Percentiles rank a stretch among this genome's conserved stretches.
Evolutionary conservation across 345 rosid genomes (phyloP).

Genomic region (Trapa incisa): DNA sequence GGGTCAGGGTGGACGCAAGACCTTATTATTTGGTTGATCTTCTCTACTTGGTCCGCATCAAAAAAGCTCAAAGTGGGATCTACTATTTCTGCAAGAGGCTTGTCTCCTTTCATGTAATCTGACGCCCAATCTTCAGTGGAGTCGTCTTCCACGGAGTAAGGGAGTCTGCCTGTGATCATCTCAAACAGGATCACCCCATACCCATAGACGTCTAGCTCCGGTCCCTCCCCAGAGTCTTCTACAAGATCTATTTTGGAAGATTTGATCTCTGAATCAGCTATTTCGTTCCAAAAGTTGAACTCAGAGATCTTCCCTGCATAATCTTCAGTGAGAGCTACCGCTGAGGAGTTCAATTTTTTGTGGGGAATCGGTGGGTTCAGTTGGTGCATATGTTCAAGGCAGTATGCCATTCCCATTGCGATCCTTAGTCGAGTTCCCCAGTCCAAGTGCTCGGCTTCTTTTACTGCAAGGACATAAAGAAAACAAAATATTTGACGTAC

Average conservation of each 20-base stretch:
- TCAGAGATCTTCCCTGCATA: constrained; percentile 80
- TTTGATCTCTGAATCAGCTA: constrained; percentile 30
- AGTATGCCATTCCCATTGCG: constrained; percentile 76
- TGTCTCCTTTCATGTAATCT: constrained; percentile 27
- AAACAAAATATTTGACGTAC: neutral
- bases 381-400: constrained; percentile 77
- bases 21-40: constrained; percentile 43
- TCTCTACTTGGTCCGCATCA: constrained; percentile 39
- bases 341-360: constrained; percentile 48
- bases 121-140: constrained; percentile 48
- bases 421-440: constrained; percentile 79
- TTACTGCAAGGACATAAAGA: constrained; percentile 33
- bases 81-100: constrained; percentile 30
- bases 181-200: constrained; percentile 70
- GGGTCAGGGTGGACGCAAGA: constrained; percentile 52
- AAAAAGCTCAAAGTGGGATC: constrained; percentile 61
- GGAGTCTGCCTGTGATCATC: constrained; percentile 65
- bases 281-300: constrained; percentile 46
- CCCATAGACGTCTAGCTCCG: constrained; percentile 44
- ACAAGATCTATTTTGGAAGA: constrained; percentile 14
- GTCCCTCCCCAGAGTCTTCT: constrained; percentile 14
- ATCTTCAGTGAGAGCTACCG: constrained; percentile 70
- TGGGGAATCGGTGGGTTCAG: constrained; percentile 57
- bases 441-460: constrained; percentile 82
- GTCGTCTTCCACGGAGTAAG: constrained; percentile 25